Evolutionary conservation across 208 protist genomes (phyloP).

Genomic region (Spongospora subterranea): DNA sequence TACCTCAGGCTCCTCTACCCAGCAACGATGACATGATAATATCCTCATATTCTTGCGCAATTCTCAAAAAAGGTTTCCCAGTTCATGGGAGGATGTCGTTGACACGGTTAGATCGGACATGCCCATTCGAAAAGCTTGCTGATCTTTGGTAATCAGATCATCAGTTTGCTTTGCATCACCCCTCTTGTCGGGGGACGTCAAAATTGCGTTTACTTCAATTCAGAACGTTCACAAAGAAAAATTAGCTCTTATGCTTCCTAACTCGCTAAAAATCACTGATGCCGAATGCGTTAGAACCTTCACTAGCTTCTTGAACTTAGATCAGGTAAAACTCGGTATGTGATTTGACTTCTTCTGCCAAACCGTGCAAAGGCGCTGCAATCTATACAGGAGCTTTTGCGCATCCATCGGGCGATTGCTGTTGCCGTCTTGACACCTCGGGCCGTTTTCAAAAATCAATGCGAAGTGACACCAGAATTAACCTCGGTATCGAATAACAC

Average conservation of each 20-base stretch:
- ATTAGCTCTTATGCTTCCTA: background rate
- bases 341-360: background rate
- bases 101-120: background rate
- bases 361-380: background rate
- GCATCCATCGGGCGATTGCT: conserved; percentile 23
- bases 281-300: background rate
- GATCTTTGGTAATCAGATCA: background rate
- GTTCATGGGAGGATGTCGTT: background rate
- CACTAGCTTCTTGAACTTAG: conserved; percentile 42
- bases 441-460: too few relatives aligned
- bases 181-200: background rate
- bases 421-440: conserved; percentile 2
- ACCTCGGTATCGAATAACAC: too few relatives aligned
- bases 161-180: background rate
- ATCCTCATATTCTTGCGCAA: conserved; percentile 30
- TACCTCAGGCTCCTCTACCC: background rate
- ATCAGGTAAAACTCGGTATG: background rate
- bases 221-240: background rate
- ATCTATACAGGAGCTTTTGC: background rate
- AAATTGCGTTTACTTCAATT: conserved; percentile 3
- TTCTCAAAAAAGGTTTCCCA: conserved; percentile 44
- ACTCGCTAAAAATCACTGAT: background rate
- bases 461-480: too few relatives aligned
- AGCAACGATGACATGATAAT: background rate
- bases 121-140: background rate